A percentile compares a stretch with the other conserved stretches of the same genome.
Evolutionary conservation across 1,284 basidiomycete genomes (phyloP).

Genomic region (Cutaneotrichosporon mucoides): DNA sequence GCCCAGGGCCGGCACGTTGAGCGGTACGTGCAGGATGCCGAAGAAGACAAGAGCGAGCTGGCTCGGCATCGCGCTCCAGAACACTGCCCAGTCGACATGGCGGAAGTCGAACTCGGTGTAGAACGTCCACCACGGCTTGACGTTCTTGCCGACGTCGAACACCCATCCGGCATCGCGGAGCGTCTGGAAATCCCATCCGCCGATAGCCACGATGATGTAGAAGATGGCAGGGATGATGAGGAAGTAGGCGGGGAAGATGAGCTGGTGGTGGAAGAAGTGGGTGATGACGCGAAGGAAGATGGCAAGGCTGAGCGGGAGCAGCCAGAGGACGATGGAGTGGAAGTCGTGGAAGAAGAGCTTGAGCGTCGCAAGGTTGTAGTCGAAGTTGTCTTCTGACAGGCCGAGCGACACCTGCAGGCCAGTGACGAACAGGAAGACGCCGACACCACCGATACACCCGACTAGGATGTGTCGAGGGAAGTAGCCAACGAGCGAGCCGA

Average conservation of each 20-base stretch:
- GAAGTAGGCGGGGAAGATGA: constrained; percentile 91
- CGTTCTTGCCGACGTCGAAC: constrained; percentile 68
- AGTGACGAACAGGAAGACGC: constrained; percentile 83
- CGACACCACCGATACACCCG: constrained; percentile 94
- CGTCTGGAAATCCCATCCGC: constrained; percentile 59
- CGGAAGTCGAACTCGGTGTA: constrained; percentile 69
- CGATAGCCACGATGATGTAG: constrained; percentile 69
- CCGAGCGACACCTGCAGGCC: constrained; percentile 81
- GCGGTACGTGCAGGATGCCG: constrained; percentile 83
- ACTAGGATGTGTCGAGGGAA: constrained; percentile 95
- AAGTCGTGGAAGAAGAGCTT: constrained; percentile 58
- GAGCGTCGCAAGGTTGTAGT: constrained; percentile 61
- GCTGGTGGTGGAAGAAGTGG: constrained; percentile 73
- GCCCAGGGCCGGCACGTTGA: constrained; percentile 90
- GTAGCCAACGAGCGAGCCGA: constrained; percentile 87
- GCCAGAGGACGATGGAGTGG: constrained; percentile 68
- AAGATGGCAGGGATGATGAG: constrained; percentile 77
- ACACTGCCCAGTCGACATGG: constrained; percentile 59
- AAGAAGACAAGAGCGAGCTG: constrained; percentile 45
- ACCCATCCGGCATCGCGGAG: constrained; percentile 76
- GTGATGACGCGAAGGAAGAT: constrained; percentile 77
- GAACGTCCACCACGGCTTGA: constrained; percentile 75
- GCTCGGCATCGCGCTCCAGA: constrained; percentile 69
- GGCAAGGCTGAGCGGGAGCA: constrained; percentile 71
- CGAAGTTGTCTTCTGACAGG: constrained; percentile 74